These are phyloP conservation scores for Suillus bovinus DNA, from an alignment of 768 basidiomycete species.

Conservation along the genomic window DNA sequence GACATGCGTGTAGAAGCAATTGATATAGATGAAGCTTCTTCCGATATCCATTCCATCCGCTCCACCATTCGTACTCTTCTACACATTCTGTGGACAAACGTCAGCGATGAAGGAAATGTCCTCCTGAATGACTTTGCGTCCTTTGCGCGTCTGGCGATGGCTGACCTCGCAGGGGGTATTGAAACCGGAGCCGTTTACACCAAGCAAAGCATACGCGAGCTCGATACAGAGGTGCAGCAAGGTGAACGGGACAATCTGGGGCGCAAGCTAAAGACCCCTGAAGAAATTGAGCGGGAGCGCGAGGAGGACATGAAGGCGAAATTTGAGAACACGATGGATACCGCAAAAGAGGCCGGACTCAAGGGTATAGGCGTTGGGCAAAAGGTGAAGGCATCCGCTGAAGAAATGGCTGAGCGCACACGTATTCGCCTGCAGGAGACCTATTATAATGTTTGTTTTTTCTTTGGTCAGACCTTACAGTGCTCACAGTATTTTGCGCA, in stretches of 20 bases:
- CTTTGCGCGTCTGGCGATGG: conserved; percentile 61
- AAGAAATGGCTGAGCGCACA: conserved; percentile 48
- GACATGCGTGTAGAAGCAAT: conserved; percentile 36
- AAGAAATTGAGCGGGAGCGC: conserved; percentile 39
- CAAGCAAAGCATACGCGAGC: conserved; percentile 51
- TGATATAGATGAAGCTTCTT: conserved; percentile 45
- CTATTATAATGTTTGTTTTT: conserved; percentile 46
- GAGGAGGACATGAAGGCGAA: conserved; percentile 47
- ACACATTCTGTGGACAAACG: conserved; percentile 51
- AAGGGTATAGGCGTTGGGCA: conserved; percentile 57
- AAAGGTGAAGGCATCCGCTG: conserved; percentile 37
- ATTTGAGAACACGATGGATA: conserved; percentile 71
- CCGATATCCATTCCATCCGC: conserved; percentile 53
- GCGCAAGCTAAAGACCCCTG: conserved; percentile 47
- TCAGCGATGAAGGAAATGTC: conserved; percentile 52
- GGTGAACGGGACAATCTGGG: conserved; percentile 63
- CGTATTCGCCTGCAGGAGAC: conserved; percentile 47
- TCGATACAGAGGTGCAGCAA: conserved; percentile 59
- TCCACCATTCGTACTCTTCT: conserved; percentile 51
- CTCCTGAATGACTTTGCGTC: conserved; percentile 65
- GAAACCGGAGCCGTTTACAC: conserved; percentile 51
- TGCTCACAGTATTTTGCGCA: conserved; percentile 20
- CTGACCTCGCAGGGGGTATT: conserved; percentile 63
- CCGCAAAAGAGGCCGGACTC: conserved; percentile 56
- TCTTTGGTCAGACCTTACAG: neutral